These are phyloP conservation scores for Dioscorea alata DNA, from an alignment of 106 monocot species.

Conservation along the genomic window DNA sequence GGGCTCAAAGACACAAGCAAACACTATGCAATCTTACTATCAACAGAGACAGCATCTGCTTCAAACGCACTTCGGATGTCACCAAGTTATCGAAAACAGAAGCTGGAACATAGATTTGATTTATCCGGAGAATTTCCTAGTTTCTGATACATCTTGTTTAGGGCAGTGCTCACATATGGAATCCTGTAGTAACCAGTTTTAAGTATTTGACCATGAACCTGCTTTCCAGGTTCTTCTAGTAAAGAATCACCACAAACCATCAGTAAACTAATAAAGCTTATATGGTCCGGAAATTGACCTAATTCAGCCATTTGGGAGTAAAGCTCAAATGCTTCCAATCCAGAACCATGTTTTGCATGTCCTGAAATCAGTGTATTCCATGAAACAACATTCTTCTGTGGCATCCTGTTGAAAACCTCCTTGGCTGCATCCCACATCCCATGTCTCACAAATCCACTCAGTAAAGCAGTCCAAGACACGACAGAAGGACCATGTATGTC, in stretches of 20 bases:
- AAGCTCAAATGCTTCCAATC: constrained; percentile 22
- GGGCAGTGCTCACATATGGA: constrained; percentile 3
- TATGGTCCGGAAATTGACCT: constrained; percentile 30
- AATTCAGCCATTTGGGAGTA: constrained; percentile 36
- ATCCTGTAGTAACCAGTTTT: constrained; percentile 35
- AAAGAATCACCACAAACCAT: constrained; percentile 22
- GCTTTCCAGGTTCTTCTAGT: constrained; percentile 35
- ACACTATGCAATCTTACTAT: no score
- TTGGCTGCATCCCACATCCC: constrained; percentile 38
- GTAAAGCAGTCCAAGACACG: constrained; percentile 39
- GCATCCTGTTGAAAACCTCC: constrained; percentile 33
- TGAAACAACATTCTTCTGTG: constrained; percentile 34
- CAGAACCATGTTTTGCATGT: constrained; percentile 22
- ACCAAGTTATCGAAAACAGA: no score
- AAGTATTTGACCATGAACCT: constrained; percentile 39
- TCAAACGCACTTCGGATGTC: no score
- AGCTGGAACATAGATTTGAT: background rate
- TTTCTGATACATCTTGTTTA: constrained; percentile 32
- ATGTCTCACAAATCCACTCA: constrained; percentile 33
- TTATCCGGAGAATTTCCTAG: constrained; percentile 3
- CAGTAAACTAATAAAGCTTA: constrained; percentile 32
- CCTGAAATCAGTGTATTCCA: constrained; percentile 51
- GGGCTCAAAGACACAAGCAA: no score
- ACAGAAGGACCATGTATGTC: constrained; percentile 27
- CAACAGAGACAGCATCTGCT: no score